Conservation (phyloP, 2,329 filamentous ascomycete genomes). For the Hirsutella minnesotensis region DNA sequence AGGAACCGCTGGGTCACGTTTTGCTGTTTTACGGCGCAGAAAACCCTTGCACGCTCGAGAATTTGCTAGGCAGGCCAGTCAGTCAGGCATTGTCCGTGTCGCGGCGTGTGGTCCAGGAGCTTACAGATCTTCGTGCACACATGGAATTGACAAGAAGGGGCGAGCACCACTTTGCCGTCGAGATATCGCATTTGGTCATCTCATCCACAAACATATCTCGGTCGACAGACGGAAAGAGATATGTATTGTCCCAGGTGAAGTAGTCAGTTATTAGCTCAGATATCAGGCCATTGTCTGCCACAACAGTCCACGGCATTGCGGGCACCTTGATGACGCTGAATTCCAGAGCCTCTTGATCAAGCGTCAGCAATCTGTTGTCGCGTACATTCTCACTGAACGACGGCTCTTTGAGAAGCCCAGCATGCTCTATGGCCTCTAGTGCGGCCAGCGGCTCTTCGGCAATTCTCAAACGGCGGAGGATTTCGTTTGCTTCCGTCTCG, state of each 20-base stretch:
- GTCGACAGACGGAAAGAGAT: conserved; percentile 1
- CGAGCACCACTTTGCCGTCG: neutral
- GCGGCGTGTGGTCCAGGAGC: neutral
- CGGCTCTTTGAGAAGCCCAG: no score
- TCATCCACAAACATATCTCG: neutral
- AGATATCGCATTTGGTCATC: neutral
- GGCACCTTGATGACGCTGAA: neutral
- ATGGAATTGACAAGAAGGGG: conserved; percentile 1
- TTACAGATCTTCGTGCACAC: neutral
- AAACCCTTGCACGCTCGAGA: neutral
- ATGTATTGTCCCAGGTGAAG: neutral
- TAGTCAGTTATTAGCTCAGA: neutral
- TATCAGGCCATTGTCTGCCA: neutral
- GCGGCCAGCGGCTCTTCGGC: no score
- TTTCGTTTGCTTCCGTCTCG: no score
- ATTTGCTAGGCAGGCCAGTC: neutral
- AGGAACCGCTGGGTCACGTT: neutral
- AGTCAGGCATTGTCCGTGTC: no score
- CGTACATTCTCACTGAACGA: no score
- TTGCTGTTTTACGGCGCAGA: neutral
- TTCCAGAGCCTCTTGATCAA: neutral
- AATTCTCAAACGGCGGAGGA: no score
- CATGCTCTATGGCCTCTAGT: no score
- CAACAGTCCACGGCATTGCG: neutral
- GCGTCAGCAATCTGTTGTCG: neutral